Percentiles rank a stretch among this genome's conserved stretches.
Conservation (phyloP, 1,284 basidiomycete genomes). For the Cystobasidium sp. region DNA sequence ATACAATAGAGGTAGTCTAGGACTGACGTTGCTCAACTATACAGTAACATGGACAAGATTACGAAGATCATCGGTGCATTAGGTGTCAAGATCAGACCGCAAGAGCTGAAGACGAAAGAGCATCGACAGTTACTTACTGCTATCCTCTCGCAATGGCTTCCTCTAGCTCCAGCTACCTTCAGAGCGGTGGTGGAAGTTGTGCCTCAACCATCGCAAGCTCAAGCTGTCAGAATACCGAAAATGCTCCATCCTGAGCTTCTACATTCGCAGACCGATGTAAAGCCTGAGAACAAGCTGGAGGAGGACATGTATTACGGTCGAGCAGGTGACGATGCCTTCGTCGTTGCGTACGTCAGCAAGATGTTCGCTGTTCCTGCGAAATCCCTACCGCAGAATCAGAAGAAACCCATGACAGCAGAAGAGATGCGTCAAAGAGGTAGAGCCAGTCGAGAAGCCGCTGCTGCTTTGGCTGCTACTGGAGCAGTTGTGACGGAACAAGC, state of each 20-base stretch:
- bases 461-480: slow-evolving; percentile 55
- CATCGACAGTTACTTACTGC: slow-evolving; percentile 77
- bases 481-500: slow-evolving; percentile 55
- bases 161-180: slow-evolving; percentile 89
- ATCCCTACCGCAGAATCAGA: slow-evolving; percentile 84
- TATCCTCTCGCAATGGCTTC: slow-evolving; percentile 95
- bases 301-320: slow-evolving; percentile 76
- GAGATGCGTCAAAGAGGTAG: slow-evolving; percentile 80
- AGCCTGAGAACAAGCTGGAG: slow-evolving; percentile 79
- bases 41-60: slow-evolving; percentile 83
- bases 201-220: slow-evolving; percentile 82
- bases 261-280: slow-evolving; percentile 60
- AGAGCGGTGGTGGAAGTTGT: slow-evolving; percentile 90
- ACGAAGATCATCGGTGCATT: slow-evolving; percentile 85
- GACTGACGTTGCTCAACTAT: neutral
- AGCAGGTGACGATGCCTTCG: slow-evolving; percentile 61
- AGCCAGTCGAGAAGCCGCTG: slow-evolving; percentile 60
- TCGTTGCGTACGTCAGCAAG: slow-evolving; percentile 89
- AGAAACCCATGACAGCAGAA: slow-evolving; percentile 76
- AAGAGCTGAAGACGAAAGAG: slow-evolving; percentile 92
- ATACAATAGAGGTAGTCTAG: neutral
- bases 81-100: slow-evolving; percentile 79
- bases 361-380: slow-evolving; percentile 89
- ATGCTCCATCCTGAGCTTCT: slow-evolving; percentile 84
- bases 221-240: slow-evolving; percentile 81